phyloP scores from a whole-genome alignment of 352 stramenopile species.

The Phytophthora capsici region DNA sequence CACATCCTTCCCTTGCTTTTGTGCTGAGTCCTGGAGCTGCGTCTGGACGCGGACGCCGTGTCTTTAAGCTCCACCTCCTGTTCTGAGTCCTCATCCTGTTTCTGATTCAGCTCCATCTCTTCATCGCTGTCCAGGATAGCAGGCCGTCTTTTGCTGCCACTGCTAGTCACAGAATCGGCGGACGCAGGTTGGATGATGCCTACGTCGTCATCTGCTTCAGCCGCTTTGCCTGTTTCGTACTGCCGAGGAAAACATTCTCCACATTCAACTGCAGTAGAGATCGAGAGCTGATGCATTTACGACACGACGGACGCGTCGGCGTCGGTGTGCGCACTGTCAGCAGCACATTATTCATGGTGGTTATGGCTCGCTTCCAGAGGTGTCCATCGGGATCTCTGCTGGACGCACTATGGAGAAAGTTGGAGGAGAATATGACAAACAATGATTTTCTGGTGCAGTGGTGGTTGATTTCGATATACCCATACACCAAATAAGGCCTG shows the following conservation, averaged over 20 bases:
- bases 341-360: too few relatives aligned
- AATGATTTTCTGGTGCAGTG: too few relatives aligned
- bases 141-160: slow-evolving; percentile 33
- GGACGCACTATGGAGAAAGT: too few relatives aligned
- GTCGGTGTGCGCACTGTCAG: slow-evolving; percentile 35
- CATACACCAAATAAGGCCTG: too few relatives aligned
- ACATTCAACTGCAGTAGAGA: slow-evolving; percentile 33
- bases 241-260: slow-evolving; percentile 22
- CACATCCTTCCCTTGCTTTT: slow-evolving; percentile 56
- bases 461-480: too few relatives aligned
- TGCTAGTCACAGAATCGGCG: slow-evolving; percentile 31
- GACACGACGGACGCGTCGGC: slow-evolving; percentile 20
- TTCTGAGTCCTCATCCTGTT: slow-evolving; percentile 5
- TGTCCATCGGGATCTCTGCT: too few relatives aligned
- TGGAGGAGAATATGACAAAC: too few relatives aligned
- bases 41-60: slow-evolving; percentile 47
- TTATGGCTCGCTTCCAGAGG: too few relatives aligned
- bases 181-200: slow-evolving; percentile 55
- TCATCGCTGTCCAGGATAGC: slow-evolving; percentile 72
- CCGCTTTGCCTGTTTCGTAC: slow-evolving; percentile 17
- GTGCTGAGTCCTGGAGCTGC: slow-evolving; percentile 68
- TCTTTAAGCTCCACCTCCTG: slow-evolving; percentile 5
- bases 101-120: slow-evolving; percentile 30
- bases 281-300: slow-evolving; percentile 41
- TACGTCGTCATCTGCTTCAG: slow-evolving; percentile 63